These are phyloP conservation scores for Colletotrichum sp. DNA, from an alignment of 2,329 filamentous ascomycete species.

Conservation along the genomic window DNA sequence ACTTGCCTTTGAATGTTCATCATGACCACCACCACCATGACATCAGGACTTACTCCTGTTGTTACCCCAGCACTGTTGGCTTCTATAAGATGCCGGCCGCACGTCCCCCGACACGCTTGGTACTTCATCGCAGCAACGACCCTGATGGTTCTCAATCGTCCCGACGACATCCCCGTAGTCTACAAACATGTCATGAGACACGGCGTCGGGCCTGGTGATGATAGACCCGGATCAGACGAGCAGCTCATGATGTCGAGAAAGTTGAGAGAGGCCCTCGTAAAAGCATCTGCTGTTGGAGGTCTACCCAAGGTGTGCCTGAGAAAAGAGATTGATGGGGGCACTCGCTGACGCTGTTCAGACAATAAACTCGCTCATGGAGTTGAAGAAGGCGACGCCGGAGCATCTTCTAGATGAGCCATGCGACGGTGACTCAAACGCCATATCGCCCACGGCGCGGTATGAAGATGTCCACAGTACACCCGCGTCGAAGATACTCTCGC, in stretches of 20 bases:
- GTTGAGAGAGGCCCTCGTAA: constrained; percentile 54
- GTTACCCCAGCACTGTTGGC: constrained; percentile 46
- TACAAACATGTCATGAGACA: constrained; percentile 45
- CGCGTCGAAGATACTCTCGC: constrained; percentile 37
- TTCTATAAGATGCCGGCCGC: constrained; percentile 41
- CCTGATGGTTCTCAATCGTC: constrained; percentile 51
- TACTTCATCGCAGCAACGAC: constrained; percentile 52
- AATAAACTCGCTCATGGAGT: constrained; percentile 50
- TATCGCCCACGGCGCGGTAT: constrained; percentile 42
- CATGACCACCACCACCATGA: background rate
- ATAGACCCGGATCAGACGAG: constrained; percentile 33
- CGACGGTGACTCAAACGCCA: constrained; percentile 27
- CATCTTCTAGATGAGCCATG: constrained; percentile 38
- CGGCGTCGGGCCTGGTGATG: constrained; percentile 25
- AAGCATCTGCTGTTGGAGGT: constrained; percentile 50
- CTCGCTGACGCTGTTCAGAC: constrained; percentile 30
- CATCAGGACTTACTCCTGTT: constrained; percentile 26
- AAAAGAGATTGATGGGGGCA: background rate
- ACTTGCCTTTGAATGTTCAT: background rate
- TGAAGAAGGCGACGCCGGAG: constrained; percentile 46
- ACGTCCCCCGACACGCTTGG: constrained; percentile 50
- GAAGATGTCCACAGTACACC: constrained; percentile 42
- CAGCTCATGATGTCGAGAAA: constrained; percentile 47
- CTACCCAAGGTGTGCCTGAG: constrained; percentile 48
- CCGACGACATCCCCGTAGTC: constrained; percentile 49